A percentile compares a stretch with the other conserved stretches of the same genome.
These are phyloP conservation scores for Microcos paniculata DNA, from an alignment of 345 rosid genomes.

Conservation along the genomic window DNA sequence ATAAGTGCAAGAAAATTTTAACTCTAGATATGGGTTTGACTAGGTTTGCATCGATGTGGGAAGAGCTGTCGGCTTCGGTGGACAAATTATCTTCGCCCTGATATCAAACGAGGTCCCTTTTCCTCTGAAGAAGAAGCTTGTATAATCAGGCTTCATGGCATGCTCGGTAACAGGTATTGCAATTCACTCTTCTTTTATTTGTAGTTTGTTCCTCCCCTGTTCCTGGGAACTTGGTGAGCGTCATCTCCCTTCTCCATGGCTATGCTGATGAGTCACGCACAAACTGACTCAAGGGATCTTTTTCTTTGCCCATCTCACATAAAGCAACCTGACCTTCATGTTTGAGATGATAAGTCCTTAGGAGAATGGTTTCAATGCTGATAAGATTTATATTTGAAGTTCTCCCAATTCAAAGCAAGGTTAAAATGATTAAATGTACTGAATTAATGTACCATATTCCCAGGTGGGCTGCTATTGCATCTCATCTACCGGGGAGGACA, in stretches of 20 bases:
- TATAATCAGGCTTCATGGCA: conserved; percentile 29
- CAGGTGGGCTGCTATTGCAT: conserved; percentile 49
- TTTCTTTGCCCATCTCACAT: background rate
- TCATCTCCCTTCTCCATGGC: background rate
- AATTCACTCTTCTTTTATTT: background rate
- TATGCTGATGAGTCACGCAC: no score
- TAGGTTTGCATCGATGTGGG: conserved; percentile 39
- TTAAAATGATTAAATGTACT: background rate
- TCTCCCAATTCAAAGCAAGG: background rate
- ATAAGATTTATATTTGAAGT: background rate
- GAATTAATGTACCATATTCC: background rate
- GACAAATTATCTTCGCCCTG: conserved; percentile 46
- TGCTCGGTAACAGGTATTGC: conserved; percentile 41
- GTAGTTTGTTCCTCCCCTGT: background rate
- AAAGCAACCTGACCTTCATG: no score
- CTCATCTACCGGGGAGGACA: conserved; percentile 41
- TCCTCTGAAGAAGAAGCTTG: conserved; percentile 33
- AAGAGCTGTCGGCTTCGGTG: conserved; percentile 48
- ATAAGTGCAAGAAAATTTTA: no score
- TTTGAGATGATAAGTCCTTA: background rate
- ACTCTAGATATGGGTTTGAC: background rate
- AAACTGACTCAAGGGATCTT: background rate
- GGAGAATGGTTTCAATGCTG: no score
- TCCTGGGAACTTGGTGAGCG: background rate
- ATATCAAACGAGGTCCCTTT: conserved; percentile 39